A percentile compares a stretch with the other conserved stretches of the same genome.
These are phyloP conservation scores for Aquilaria agallochum DNA, from an alignment of 441 rosid species.

Conservation along the genomic window DNA sequence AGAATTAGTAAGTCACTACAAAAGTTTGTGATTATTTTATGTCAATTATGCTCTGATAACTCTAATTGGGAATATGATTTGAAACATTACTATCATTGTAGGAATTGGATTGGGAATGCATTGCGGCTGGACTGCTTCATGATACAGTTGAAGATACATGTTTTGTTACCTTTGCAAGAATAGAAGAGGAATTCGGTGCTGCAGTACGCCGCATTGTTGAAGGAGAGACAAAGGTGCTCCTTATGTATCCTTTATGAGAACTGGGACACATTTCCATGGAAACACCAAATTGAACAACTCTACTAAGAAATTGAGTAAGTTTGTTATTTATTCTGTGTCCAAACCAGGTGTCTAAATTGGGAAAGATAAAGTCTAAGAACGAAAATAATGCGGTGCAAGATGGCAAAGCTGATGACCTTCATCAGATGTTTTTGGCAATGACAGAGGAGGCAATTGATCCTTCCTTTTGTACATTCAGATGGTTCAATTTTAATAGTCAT, in stretches of 20 bases:
- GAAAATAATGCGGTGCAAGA: constrained; percentile 75
- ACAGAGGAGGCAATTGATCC: constrained; percentile 72
- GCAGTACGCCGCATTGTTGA: constrained; percentile 90
- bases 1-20: constrained; percentile 73
- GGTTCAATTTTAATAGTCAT: not conserved
- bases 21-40: not conserved
- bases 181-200: constrained; percentile 90
- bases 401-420: constrained; percentile 97
- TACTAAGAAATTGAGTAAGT: constrained; percentile 7
- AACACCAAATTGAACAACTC: not conserved
- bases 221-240: constrained; percentile 95
- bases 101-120: constrained; percentile 99
- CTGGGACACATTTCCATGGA: not conserved
- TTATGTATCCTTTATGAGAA: constrained; percentile 14
- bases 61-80: constrained; percentile 21
- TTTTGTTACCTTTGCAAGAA: constrained; percentile 86
- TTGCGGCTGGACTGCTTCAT: constrained; percentile 96
- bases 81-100: constrained; percentile 27
- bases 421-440: constrained; percentile 98
- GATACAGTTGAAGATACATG: constrained; percentile 99
- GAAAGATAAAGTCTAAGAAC: constrained; percentile 82
- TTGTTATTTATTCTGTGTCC: constrained; percentile 15
- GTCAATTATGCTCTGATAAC: too few species aligned
- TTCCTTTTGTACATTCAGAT: not conserved
- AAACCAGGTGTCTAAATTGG: constrained; percentile 86